Conservation (phyloP, 768 basidiomycete species). For the Calvatia gigantea region DNA sequence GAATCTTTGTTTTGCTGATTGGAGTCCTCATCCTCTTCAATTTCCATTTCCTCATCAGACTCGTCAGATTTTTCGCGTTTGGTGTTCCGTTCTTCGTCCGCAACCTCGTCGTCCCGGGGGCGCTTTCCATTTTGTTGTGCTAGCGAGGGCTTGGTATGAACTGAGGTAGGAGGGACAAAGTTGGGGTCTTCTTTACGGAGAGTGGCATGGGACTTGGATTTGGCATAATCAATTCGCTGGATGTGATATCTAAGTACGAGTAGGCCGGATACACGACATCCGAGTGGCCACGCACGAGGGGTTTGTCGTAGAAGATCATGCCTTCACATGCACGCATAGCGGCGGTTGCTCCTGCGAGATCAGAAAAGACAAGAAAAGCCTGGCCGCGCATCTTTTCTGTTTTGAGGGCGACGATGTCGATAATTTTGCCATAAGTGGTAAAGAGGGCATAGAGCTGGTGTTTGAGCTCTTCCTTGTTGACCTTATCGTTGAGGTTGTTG, state of each 20-base stretch:
- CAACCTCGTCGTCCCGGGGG: constrained; percentile 58
- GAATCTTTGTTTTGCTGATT: constrained; percentile 36
- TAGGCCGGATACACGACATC: constrained; percentile 7
- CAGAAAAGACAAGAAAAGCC: constrained; percentile 94
- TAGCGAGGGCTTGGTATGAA: constrained; percentile 49
- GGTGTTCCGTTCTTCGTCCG: constrained; percentile 47
- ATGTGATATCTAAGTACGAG: constrained; percentile 7
- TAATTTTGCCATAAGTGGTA: constrained; percentile 87
- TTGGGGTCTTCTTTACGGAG: constrained; percentile 73
- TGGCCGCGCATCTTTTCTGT: constrained; percentile 85
- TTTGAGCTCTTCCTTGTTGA: constrained; percentile 87
- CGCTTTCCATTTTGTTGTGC: constrained; percentile 54
- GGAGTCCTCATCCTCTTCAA: constrained; percentile 92
- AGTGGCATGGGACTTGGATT: constrained; percentile 84
- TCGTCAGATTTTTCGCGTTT: constrained; percentile 73
- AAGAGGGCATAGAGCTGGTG: constrained; percentile 84
- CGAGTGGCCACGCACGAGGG: constrained; percentile 59
- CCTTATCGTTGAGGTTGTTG: constrained; percentile 90
- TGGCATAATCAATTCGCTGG: constrained; percentile 91
- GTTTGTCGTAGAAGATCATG: constrained; percentile 90
- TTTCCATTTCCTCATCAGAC: constrained; percentile 77
- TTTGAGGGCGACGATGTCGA: constrained; percentile 92
- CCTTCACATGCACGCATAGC: constrained; percentile 93
- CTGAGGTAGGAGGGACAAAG: constrained; percentile 71
- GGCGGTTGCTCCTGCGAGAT: constrained; percentile 86